Base-by-base conservation (phyloP, 495 filamentous ascomycete species). In the Aspergillus olivimuriae region DNA sequence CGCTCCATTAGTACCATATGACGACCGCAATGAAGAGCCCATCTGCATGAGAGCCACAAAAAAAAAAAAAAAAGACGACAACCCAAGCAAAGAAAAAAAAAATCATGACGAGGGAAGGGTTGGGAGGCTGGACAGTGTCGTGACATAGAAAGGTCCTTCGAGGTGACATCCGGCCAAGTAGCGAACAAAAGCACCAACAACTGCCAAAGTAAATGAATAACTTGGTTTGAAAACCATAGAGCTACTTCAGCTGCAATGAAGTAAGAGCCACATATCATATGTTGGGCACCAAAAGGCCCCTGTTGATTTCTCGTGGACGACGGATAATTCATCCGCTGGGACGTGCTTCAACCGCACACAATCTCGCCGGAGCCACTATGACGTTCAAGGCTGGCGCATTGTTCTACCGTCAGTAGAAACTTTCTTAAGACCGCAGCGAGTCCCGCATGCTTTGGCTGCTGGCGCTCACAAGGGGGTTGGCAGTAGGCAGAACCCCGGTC, bases 381-480 rank as follows among this genome's bases (percentile, higher is more conserved):
- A n/a, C n/a, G n/a, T n/a, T n/a, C n/a, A n/a, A n/a, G n/a, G n/a
- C n/a, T n/a, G n/a, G n/a, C n/a, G n/a, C n/a, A n/a, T n/a, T n/a
- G n/a, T n/a, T n/a, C n/a, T n/a, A n/a, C n/a, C n/a, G n/a, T n/a
- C n/a, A n/a, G n/a, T n/a, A n/a, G n/a, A 38, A 23, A 17, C 19
- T 8, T 4, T 17, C 15, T 26, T 19, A 78, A 45, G 73, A 75
- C 48, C 79, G 80, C 50, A 86, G 70, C n/a, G 77, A 86, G 62
- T 97, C 91, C 52, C 87, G 76, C 76, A 85, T 90, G 69, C 91
- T 95, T 64, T 88, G 84, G 48, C 83, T 85, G 71, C 89, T 95
- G 18, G 91, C 89, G 62, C 89, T 95, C 69, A 92, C 86, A 2
- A 80, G 79, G 12, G 77, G 73, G 53, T 69, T 67, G 26, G 79